These are phyloP conservation scores for Aspergillus tubingensis DNA, from an alignment of 2,329 filamentous ascomycete species.

Conservation along the genomic window DNA sequence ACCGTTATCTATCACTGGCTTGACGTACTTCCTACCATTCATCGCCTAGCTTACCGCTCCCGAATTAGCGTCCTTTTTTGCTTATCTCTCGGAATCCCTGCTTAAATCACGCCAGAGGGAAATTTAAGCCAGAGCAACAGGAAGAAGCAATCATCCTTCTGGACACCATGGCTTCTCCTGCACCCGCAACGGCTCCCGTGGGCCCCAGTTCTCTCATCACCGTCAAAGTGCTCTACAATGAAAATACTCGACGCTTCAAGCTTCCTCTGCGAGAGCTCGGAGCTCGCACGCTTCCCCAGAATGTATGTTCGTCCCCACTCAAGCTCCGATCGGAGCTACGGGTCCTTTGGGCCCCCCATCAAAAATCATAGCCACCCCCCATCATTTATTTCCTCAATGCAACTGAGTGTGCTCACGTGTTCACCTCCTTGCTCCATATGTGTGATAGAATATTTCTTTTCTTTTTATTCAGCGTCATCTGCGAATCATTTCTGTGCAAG, in stretches of 20 bases:
- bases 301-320: slow-evolving; percentile 64
- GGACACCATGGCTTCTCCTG: slow-evolving; percentile 40
- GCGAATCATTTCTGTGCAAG: background rate
- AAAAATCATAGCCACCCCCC: background rate
- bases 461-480: background rate
- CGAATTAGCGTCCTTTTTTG: slow-evolving; percentile 13
- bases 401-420: slow-evolving; percentile 9
- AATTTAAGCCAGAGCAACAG: too few species aligned
- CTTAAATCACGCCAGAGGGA: slow-evolving; percentile 4
- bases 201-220: slow-evolving; percentile 74
- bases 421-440: background rate
- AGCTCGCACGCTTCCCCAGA: slow-evolving; percentile 71
- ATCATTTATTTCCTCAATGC: background rate
- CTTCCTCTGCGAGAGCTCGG: slow-evolving; percentile 82
- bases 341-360: slow-evolving; percentile 12
- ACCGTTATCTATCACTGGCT: background rate
- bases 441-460: background rate
- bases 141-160: slow-evolving; percentile 11
- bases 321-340: slow-evolving; percentile 33
- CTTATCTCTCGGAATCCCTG: slow-evolving; percentile 15
- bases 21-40: background rate
- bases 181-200: slow-evolving; percentile 49
- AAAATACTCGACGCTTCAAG: slow-evolving; percentile 79
- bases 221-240: slow-evolving; percentile 80
- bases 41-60: background rate